Evolutionary conservation across 768 basidiomycete species (phyloP).

Genomic region (Pisolithus orientalis): DNA sequence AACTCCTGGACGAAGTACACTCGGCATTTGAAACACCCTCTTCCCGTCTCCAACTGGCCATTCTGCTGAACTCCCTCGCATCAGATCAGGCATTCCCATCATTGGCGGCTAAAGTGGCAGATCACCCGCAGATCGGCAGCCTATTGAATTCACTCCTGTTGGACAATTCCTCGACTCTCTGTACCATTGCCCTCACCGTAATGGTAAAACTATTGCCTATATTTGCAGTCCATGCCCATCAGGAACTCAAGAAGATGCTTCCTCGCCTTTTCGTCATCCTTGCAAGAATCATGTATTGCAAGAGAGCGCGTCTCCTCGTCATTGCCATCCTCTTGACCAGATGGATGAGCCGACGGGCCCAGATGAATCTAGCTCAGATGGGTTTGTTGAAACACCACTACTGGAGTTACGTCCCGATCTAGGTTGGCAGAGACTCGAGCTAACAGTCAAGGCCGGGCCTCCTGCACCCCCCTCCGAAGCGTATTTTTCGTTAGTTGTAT

Average conservation of each 20-base stretch:
- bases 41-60: slow-evolving; percentile 63
- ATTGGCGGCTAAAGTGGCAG: slow-evolving; percentile 45
- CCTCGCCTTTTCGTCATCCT: slow-evolving; percentile 63
- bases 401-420: slow-evolving; percentile 48
- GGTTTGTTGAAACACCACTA: slow-evolving; percentile 31
- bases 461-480: slow-evolving; percentile 53
- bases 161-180: slow-evolving; percentile 70
- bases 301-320: slow-evolving; percentile 39
- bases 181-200: slow-evolving; percentile 55
- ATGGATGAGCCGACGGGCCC: slow-evolving; percentile 27
- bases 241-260: slow-evolving; percentile 50
- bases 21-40: slow-evolving; percentile 53
- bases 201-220: slow-evolving; percentile 70
- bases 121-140: slow-evolving; percentile 57
- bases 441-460: slow-evolving; percentile 48
- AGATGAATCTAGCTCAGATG: slow-evolving; percentile 5
- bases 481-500: slow-evolving; percentile 76
- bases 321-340: slow-evolving; percentile 25
- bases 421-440: slow-evolving; percentile 64
- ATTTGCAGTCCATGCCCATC: slow-evolving; percentile 57
- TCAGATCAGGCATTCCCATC: slow-evolving; percentile 48
- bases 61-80: slow-evolving; percentile 57
- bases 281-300: slow-evolving; percentile 73
- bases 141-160: slow-evolving; percentile 63
- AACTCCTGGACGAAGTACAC: slow-evolving; percentile 63